A percentile compares a stretch with the other conserved stretches of the same genome.
Evolutionary conservation across 805 yeast genomes (phyloP).

Genomic region (Nakazawaea ernobii): DNA sequence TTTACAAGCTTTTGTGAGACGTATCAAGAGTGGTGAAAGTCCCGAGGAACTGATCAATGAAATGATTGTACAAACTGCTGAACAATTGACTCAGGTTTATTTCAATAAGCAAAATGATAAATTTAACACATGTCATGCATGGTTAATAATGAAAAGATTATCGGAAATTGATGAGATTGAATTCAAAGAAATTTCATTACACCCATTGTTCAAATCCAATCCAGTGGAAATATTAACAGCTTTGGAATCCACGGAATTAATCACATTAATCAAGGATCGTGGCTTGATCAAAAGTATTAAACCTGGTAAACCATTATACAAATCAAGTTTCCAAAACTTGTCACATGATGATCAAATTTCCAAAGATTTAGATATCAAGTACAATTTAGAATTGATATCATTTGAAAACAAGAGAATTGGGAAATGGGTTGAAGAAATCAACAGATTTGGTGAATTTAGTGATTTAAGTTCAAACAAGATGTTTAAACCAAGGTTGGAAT

Average conservation of each 20-base stretch:
- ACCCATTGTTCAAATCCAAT: slow-evolving; percentile 54
- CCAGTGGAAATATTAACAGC: slow-evolving; percentile 55
- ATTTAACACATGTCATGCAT: slow-evolving; percentile 77
- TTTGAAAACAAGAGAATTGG: slow-evolving; percentile 58
- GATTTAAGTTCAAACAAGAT: slow-evolving; percentile 35
- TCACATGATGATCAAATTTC: slow-evolving; percentile 49
- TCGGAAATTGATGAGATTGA: slow-evolving; percentile 40
- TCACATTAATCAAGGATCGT: slow-evolving; percentile 65
- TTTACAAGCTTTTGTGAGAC: slow-evolving; percentile 81
- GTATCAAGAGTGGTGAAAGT: slow-evolving; percentile 82
- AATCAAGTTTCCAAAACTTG: slow-evolving; percentile 71
- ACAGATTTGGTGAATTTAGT: slow-evolving; percentile 45
- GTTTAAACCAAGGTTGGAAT: slow-evolving; percentile 57
- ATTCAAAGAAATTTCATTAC: slow-evolving; percentile 46
- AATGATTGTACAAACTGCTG: slow-evolving; percentile 79
- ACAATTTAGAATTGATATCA: slow-evolving; percentile 46
- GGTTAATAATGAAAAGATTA: slow-evolving; percentile 71
- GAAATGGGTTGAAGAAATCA: slow-evolving; percentile 67
- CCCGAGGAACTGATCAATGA: slow-evolving; percentile 72
- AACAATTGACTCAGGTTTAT: slow-evolving; percentile 81
- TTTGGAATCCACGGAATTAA: slow-evolving; percentile 74
- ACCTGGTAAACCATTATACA: slow-evolving; percentile 82
- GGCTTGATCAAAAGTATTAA: slow-evolving; percentile 63
- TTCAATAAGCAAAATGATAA: slow-evolving; percentile 32
- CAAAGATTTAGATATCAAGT: slow-evolving; percentile 59